Evolutionary conservation across 1,284 basidiomycete species (phyloP), one percentile per base, ranked within the genome.

Genomic region (Cryptococcus sp.): DNA sequence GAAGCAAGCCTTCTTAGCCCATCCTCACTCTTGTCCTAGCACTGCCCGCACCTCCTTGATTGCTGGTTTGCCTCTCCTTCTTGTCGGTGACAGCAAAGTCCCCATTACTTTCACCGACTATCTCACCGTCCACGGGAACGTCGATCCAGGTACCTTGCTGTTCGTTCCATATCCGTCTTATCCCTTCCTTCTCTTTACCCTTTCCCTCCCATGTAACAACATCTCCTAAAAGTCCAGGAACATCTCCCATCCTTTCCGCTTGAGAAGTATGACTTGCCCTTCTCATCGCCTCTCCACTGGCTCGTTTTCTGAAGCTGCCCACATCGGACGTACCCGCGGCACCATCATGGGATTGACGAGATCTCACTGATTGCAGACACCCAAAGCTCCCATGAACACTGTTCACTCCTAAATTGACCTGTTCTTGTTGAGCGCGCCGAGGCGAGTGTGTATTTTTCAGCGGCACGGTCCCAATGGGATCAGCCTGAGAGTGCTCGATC

Each of bases 381-480:
- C 68, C 68, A 5, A 69, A 47, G 25, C 58, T 61, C 0, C 66
- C 68, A 46, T 59, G 50, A 19, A 66, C 52, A 40, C 61, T 59
- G n/a, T 53, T 41, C 11, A 65, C 52, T 3, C 63, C 64, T 5
- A 57, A 39, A 47, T 67, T 59, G 3, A 66, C 62, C n/a, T 56
- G 46, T 34, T 52, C 16, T n/a, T 11, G 25, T 34, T 52, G 37
- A 49, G 57, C 53, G 16, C 53, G 51, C 34, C 58, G 43, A 16
- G 64, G 51, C 7, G 57, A 56, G 19, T 34, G 37, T 5, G 29
- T 37, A 20, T 46, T 20, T 51, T 46, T 54, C 34, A 61, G 43
- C 3, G 54, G 57, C 3, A 63, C 45, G 8, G 13, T 8, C 4
- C 6, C 41, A 5, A 44, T n/a, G 8, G n/a, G n/a, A 3, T 44